Evolutionary conservation across 768 basidiomycete species (phyloP), one percentile per base, ranked within the genome.

Genomic region (Cyclocybe aegerita): DNA sequence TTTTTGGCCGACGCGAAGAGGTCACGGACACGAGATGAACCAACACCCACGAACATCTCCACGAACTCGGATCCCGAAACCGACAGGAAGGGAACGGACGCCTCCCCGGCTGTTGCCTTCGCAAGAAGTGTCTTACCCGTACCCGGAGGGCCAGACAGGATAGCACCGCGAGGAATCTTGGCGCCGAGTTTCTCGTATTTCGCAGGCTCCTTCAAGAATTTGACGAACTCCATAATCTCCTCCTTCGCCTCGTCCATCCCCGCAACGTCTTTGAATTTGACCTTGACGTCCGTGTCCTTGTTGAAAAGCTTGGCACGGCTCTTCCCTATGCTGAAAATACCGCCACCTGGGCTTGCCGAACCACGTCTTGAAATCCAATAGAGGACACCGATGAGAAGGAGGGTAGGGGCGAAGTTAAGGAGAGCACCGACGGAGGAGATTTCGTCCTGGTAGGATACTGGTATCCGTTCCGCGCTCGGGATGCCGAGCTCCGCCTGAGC

Each of bases 201-300:
- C 30, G 83, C 73, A 9, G 97, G 97, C 50, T 98, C 90, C 74
- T 98, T 98, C 63, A 99, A 76, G 76, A 99, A 98, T 61, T 97
- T 95, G 66, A 99, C 97, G 60, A 98, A 99, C 67, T 99, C 97
- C 92, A 98, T 96, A 60, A 99, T 96, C 74, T 99, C 97, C 75
- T 95, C 91, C 77, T 99, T 99, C 39, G 95, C 97, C 71, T 99
- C 97, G 71, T 99, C 97, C 96, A 98, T 98, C 34, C 97, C 97
- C 10, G 97, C 97, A 12, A 99, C 93, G 65, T 99, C 94, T 72
- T 86, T 86, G 76, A 99, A 99, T 67, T 90, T 90, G 62, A 89
- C 85, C 65, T 85, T 88, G 64, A 98, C 87, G 46, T 95, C 90
- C 32, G 90, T 93, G 59, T 99, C 96, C 74, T 96, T 90, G 76